A percentile compares a stretch with the other conserved stretches of the same genome.
phyloP scores from a whole-genome alignment of 306 rosid genomes.

The Vachellia collinsii region DNA sequence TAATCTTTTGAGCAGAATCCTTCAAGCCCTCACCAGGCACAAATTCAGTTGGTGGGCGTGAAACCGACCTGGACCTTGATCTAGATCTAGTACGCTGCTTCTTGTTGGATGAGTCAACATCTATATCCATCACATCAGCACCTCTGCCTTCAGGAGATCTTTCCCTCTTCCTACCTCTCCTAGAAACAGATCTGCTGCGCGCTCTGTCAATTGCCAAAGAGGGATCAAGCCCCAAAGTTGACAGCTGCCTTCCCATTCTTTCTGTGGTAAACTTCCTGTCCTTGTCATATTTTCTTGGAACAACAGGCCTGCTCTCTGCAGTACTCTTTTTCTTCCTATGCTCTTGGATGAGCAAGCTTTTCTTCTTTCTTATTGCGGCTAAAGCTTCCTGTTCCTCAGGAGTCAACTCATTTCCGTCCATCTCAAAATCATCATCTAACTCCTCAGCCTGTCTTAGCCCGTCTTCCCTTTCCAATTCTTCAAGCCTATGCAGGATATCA shows the following conservation, averaged over 20 bases:
- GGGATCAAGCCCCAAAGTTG: conserved; percentile 76
- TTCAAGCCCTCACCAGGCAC: conserved; percentile 84
- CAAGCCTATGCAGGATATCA: conserved; percentile 73
- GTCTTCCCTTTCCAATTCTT: conserved; percentile 85
- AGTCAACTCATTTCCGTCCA: conserved; percentile 64
- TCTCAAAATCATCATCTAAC: conserved; percentile 65
- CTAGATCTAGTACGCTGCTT: conserved; percentile 58
- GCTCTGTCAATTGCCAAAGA: conserved; percentile 64
- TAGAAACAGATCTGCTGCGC: conserved; percentile 64
- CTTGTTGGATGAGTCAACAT: conserved; percentile 68
- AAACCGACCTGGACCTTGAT: conserved; percentile 57
- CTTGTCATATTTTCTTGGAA: conserved; percentile 81
- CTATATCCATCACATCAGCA: conserved; percentile 67
- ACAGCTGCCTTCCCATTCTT: conserved; percentile 89
- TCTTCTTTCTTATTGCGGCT: conserved; percentile 70
- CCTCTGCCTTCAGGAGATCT: conserved; percentile 58
- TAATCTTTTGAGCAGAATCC: conserved; percentile 73
- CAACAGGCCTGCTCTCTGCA: conserved; percentile 80
- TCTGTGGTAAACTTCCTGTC: conserved; percentile 60
- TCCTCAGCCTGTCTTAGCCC: conserved; percentile 61
- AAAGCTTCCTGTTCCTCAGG: conserved; percentile 69
- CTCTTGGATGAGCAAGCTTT: conserved; percentile 65
- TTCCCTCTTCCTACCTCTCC: conserved; percentile 73
- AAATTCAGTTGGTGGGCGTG: conserved; percentile 69
- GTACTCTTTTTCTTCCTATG: conserved; percentile 90